phyloP scores from a whole-genome alignment of 805 yeast species.

The Teunomyces aglyptinius region DNA sequence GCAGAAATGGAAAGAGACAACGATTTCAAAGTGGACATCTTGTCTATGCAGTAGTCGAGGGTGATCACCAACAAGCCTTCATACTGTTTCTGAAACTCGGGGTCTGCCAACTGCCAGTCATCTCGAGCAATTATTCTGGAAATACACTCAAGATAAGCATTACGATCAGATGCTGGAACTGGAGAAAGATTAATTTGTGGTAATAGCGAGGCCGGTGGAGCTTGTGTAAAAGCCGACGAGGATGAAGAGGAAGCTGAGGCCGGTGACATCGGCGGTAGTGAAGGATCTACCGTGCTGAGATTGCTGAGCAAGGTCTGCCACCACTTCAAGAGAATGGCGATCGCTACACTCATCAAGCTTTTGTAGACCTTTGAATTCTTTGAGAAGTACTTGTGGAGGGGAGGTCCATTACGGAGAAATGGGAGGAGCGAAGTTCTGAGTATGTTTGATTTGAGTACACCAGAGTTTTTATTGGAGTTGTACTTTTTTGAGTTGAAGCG shows the following conservation, averaged over 20 bases:
- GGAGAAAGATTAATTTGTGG: constrained; percentile 29
- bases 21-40: constrained; percentile 46
- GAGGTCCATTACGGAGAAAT: constrained; percentile 33
- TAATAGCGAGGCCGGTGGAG: constrained; percentile 33
- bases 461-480: constrained; percentile 18
- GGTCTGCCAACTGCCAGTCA: constrained; percentile 43
- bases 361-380: constrained; percentile 23
- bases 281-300: constrained; percentile 4
- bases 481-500: constrained; percentile 42
- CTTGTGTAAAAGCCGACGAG: not conserved
- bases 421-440: constrained; percentile 48
- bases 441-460: constrained; percentile 44
- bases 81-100: constrained; percentile 25
- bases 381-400: constrained; percentile 20
- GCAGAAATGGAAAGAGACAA: constrained; percentile 59
- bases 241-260: not conserved
- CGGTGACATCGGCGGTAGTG: not conserved
- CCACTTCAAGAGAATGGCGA: constrained; percentile 45
- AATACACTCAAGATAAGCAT: constrained; percentile 54
- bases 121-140: constrained; percentile 47
- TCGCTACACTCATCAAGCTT: constrained; percentile 31
- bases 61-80: constrained; percentile 47
- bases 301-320: constrained; percentile 48
- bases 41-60: constrained; percentile 48
- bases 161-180: constrained; percentile 46